phyloP scores from a whole-genome alignment of 257 asterid species.

The Fraxinus anomala region DNA sequence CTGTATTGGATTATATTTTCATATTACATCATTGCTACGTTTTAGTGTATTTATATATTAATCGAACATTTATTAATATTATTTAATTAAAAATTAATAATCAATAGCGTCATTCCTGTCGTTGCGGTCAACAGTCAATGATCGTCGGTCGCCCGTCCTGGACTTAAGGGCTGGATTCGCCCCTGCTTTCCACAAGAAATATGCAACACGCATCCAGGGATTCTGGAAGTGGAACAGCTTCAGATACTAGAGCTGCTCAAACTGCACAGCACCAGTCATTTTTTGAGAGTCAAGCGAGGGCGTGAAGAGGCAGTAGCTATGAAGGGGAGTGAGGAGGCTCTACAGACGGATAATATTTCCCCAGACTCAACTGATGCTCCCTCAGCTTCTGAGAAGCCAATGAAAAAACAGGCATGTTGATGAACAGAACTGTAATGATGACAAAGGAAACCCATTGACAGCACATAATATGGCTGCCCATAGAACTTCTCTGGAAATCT shows the following conservation, averaged over 20 bases:
- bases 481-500: slow-evolving; percentile 27
- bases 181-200: too few relatives aligned
- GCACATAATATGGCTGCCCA: slow-evolving; percentile 21
- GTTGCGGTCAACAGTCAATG: too few relatives aligned
- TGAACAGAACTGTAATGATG: slow-evolving; percentile 21
- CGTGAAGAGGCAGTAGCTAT: slow-evolving; percentile 24
- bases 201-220: slow-evolving; percentile 3
- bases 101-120: too few relatives aligned
- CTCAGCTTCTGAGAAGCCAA: slow-evolving; percentile 36
- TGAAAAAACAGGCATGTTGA: slow-evolving; percentile 46
- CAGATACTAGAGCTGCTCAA: slow-evolving; percentile 22
- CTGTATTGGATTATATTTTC: too few relatives aligned
- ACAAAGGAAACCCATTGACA: slow-evolving; percentile 25
- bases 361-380: slow-evolving; percentile 27
- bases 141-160: too few relatives aligned
- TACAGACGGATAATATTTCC: background rate
- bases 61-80: too few relatives aligned
- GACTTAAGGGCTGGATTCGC: too few relatives aligned
- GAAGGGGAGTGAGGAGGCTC: slow-evolving; percentile 13
- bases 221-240: slow-evolving; percentile 19
- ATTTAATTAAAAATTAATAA: too few relatives aligned
- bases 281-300: slow-evolving; percentile 30
- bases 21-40: too few relatives aligned
- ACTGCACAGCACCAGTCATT: slow-evolving; percentile 24
- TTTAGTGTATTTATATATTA: too few relatives aligned